Conservation (phyloP, 2,329 filamentous ascomycete species). For the Exophiala sp. region DNA sequence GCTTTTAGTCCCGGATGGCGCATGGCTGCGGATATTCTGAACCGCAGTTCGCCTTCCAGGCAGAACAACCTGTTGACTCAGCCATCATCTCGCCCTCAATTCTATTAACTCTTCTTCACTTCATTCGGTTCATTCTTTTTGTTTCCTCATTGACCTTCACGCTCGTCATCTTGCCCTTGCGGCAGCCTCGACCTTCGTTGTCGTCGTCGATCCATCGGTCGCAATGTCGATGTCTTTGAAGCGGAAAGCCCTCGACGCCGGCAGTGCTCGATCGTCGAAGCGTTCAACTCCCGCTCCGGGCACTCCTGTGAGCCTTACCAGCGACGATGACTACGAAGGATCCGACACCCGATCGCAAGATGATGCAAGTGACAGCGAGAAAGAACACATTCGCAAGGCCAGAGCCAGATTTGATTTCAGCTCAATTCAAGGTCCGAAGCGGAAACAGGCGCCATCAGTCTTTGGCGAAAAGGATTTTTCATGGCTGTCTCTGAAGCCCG, state of each 20-base stretch:
- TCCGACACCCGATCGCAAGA: slow-evolving; percentile 38
- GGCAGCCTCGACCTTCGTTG: slow-evolving; percentile 8
- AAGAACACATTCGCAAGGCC: slow-evolving; percentile 39
- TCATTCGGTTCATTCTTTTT: neutral
- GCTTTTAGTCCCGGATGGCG: neutral
- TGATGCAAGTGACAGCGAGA: slow-evolving; percentile 43
- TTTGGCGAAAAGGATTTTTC: slow-evolving; percentile 73
- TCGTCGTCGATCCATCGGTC: slow-evolving; percentile 30
- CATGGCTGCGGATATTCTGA: neutral
- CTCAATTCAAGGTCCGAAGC: slow-evolving; percentile 47
- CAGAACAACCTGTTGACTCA: slow-evolving; percentile 2
- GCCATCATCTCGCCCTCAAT: neutral
- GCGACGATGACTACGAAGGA: slow-evolving; percentile 58
- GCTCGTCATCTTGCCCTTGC: neutral
- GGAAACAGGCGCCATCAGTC: slow-evolving; percentile 49
- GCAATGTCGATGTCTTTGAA: slow-evolving; percentile 41
- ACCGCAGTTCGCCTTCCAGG: neutral
- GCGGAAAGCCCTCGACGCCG: slow-evolving; percentile 41
- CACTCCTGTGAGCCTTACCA: slow-evolving; percentile 43
- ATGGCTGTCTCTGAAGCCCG: slow-evolving; percentile 75
- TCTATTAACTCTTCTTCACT: neutral
- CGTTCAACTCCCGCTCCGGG: slow-evolving; percentile 46
- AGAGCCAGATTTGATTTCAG: slow-evolving; percentile 51
- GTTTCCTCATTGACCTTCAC: neutral
- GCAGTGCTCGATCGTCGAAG: slow-evolving; percentile 45